phyloP scores from a whole-genome alignment of 2,329 filamentous ascomycete genomes.

The Colletotrichum lini region DNA sequence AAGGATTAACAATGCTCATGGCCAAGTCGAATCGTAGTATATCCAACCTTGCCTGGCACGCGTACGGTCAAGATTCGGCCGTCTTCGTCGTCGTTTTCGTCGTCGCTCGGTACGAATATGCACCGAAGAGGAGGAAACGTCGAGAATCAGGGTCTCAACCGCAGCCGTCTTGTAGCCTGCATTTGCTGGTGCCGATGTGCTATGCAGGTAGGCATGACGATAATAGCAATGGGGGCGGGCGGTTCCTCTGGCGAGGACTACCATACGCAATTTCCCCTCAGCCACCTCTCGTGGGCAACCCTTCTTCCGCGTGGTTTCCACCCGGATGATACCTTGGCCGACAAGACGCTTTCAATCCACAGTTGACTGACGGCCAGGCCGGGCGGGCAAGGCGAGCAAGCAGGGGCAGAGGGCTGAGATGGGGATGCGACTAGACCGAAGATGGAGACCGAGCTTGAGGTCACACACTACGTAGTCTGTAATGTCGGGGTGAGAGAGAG shows the following conservation, averaged over 20 bases:
- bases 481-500: background rate
- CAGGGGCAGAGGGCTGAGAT: slow-evolving; percentile 20
- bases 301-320: slow-evolving; percentile 1
- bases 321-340: slow-evolving; percentile 4
- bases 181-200: background rate
- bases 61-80: background rate
- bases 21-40: background rate
- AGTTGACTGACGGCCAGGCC: slow-evolving; percentile 31
- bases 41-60: background rate
- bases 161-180: background rate
- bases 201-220: background rate
- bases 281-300: slow-evolving; percentile 19
- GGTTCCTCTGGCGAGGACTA: slow-evolving; percentile 4
- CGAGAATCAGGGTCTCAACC: slow-evolving; percentile 15
- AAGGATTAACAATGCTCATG: background rate
- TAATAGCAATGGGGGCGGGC: background rate
- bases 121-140: slow-evolving; percentile 5
- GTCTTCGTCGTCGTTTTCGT: background rate
- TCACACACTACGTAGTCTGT: slow-evolving; percentile 1
- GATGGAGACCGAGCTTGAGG: slow-evolving; percentile 13
- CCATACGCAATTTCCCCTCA: slow-evolving; percentile 20
- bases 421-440: slow-evolving; percentile 11
- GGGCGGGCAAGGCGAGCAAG: slow-evolving; percentile 30
- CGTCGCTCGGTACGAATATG: slow-evolving; percentile 10
- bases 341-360: background rate